Evolutionary conservation across 192 early-diverging fungal genomes (phyloP).

Genomic region (Dissophora globulifera): DNA sequence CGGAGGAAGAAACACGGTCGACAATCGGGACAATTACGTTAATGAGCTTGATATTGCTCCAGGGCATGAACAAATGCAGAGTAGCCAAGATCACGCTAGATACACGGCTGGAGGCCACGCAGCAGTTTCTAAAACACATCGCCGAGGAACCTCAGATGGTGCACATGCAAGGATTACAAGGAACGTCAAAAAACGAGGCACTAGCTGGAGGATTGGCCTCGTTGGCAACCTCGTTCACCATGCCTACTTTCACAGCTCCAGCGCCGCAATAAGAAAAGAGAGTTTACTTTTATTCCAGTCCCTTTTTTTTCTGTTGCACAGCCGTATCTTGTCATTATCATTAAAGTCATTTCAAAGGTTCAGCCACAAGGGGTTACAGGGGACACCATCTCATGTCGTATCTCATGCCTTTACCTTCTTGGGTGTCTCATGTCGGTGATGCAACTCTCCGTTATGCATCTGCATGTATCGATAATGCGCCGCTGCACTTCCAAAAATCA

Average conservation of each 20-base stretch:
- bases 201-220: conserved; percentile 11
- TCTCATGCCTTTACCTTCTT: conserved; percentile 18
- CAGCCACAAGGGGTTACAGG: no score
- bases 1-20: background rate
- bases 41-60: conserved; percentile 8
- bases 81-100: conserved; percentile 8
- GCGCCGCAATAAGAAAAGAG: no score
- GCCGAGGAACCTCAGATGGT: conserved; percentile 3
- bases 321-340: no score
- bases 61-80: conserved; percentile 15
- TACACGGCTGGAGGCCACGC: conserved; percentile 10
- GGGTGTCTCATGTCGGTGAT: conserved; percentile 30
- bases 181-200: conserved; percentile 27
- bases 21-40: background rate
- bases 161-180: conserved; percentile 18
- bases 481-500: background rate
- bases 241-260: background rate
- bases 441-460: background rate
- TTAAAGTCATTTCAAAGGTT: no score
- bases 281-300: no score
- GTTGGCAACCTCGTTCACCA: conserved; percentile 8
- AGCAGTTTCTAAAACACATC: conserved; percentile 3
- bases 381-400: background rate
- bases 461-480: conserved; percentile 3
- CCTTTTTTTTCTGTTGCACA: no score